Evolutionary conservation across 1,284 basidiomycete species (phyloP).

Genomic region (Calocybe gambosa): DNA sequence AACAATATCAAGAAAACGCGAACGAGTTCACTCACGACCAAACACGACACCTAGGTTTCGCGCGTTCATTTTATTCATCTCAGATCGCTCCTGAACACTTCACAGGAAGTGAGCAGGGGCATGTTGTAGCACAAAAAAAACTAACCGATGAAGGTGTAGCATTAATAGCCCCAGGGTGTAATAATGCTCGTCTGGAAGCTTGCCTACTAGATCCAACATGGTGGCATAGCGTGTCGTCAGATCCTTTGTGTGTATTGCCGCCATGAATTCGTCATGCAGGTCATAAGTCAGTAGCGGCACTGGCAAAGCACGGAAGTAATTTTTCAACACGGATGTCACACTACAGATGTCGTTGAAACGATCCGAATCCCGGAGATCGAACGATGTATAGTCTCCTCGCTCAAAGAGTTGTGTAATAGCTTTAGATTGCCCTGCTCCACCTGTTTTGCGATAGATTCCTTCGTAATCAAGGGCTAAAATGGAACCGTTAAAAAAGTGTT

Average conservation of each 20-base stretch:
- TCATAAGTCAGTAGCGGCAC: slow-evolving; percentile 88
- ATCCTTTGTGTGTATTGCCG: slow-evolving; percentile 69
- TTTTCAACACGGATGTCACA: slow-evolving; percentile 95
- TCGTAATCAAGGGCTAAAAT: slow-evolving; percentile 82
- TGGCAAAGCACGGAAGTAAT: slow-evolving; percentile 90
- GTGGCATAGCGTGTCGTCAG: slow-evolving; percentile 51
- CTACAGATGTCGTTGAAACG: slow-evolving; percentile 97
- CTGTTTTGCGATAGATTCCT: slow-evolving; percentile 96
- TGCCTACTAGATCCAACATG: slow-evolving; percentile 66
- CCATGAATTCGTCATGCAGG: slow-evolving; percentile 87
- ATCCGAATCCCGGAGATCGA: slow-evolving; percentile 84
- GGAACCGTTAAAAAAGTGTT: slow-evolving; percentile 2
- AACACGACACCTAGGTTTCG: slow-evolving; percentile 99
- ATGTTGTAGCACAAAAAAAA: slow-evolving; percentile 5
- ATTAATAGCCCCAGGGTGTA: slow-evolving; percentile 80
- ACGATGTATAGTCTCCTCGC: slow-evolving; percentile 80
- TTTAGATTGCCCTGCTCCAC: slow-evolving; percentile 89
- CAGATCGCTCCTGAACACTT: slow-evolving; percentile 66
- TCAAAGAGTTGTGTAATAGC: slow-evolving; percentile 94
- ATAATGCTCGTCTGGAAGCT: slow-evolving; percentile 84
- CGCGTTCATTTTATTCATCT: slow-evolving; percentile 89
- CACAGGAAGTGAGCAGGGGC: slow-evolving; percentile 9
- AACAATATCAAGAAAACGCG: slow-evolving; percentile 9
- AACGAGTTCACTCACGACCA: slow-evolving; percentile 70
- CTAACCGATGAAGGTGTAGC: slow-evolving; percentile 81